These are phyloP conservation scores for Cymbopogon citratus DNA, from an alignment of 176 grass and related monocot genomes.

Conservation along the genomic window DNA sequence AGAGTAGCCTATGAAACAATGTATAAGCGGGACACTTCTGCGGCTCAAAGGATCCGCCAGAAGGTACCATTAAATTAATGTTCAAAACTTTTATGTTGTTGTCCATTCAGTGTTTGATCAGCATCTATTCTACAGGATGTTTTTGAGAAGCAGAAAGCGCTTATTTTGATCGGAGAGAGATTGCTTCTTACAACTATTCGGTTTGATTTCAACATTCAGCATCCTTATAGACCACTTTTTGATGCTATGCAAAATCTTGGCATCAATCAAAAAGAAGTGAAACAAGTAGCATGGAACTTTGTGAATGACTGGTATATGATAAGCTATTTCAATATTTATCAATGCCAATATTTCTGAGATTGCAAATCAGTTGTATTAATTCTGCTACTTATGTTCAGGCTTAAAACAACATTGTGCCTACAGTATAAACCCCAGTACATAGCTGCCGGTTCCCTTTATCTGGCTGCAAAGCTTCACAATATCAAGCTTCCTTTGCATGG, in stretches of 20 bases:
- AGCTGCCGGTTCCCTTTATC: constrained; percentile 62
- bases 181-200: constrained; percentile 67
- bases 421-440: constrained; percentile 77
- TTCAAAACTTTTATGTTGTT: constrained; percentile 2
- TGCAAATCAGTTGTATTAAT: constrained; percentile 22
- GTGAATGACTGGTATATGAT: constrained; percentile 71
- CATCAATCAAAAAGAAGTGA: constrained; percentile 53
- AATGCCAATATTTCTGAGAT: not conserved
- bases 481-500: constrained; percentile 60
- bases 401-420: constrained; percentile 63
- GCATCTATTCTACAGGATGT: constrained; percentile 44
- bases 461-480: constrained; percentile 59
- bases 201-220: constrained; percentile 72
- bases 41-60: constrained; percentile 40
- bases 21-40: constrained; percentile 38
- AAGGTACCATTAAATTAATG: constrained; percentile 28
- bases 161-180: constrained; percentile 58
- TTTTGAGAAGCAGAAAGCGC: constrained; percentile 60
- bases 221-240: constrained; percentile 71
- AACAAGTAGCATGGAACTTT: constrained; percentile 81
- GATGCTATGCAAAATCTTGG: constrained; percentile 64
- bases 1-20: constrained; percentile 53
- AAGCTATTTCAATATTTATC: constrained; percentile 10
- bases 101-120: constrained; percentile 11
- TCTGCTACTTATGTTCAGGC: constrained; percentile 43